A percentile compares a stretch with the other conserved stretches of the same genome.
These are phyloP conservation scores for Pseudogymnoascus sp. DNA, from an alignment of 2,329 filamentous ascomycete genomes.

Conservation along the genomic window DNA sequence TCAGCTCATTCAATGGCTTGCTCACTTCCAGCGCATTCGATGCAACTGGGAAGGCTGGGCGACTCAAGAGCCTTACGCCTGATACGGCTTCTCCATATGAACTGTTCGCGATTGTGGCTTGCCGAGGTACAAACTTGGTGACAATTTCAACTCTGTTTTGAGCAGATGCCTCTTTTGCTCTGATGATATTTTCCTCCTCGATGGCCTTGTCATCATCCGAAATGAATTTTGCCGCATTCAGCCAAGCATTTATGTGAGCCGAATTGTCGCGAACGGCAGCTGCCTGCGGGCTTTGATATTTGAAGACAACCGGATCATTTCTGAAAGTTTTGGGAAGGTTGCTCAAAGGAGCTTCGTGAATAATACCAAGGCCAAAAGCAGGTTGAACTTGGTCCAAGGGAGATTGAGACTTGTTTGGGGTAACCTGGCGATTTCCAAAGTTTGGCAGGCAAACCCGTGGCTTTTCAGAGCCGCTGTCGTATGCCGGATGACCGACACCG, in stretches of 20 bases:
- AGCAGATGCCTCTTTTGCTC: neutral
- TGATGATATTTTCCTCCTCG: neutral
- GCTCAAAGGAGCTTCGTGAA: neutral
- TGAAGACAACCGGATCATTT: neutral
- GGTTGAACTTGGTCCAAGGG: neutral
- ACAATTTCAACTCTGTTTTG: neutral
- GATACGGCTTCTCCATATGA: neutral
- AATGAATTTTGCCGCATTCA: neutral
- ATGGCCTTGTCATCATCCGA: neutral
- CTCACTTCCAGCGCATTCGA: neutral
- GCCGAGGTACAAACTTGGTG: neutral
- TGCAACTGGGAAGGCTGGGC: no score
- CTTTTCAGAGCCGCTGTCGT: neutral
- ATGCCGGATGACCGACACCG: neutral
- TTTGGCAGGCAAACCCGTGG: slow-evolving; percentile 2
- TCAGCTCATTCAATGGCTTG: neutral
- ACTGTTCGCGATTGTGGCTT: neutral
- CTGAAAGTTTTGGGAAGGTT: neutral
- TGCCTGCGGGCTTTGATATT: neutral
- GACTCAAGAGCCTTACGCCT: neutral
- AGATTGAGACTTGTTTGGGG: neutral
- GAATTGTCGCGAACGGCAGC: neutral
- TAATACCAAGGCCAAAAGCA: neutral
- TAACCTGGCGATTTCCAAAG: neutral
- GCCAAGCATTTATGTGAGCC: neutral